phyloP scores from a whole-genome alignment of 768 basidiomycete species.

The Suillus clintonianus region DNA sequence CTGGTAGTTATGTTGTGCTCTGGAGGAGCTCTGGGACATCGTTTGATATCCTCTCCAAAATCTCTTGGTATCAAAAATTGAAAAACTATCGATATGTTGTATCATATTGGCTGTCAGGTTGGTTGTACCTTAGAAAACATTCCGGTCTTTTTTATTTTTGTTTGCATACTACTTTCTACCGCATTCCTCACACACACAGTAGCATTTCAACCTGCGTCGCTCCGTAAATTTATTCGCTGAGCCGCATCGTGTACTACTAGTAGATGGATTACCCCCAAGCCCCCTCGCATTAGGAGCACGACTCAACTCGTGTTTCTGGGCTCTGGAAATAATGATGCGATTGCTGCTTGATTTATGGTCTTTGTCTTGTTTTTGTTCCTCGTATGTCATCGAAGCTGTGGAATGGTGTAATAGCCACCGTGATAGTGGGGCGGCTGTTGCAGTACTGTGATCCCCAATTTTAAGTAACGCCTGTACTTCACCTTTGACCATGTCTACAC shows the following conservation, averaged over 20 bases:
- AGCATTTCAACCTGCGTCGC: constrained; percentile 38
- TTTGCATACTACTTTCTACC: constrained; percentile 5
- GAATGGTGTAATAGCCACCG: not conserved
- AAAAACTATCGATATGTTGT: constrained; percentile 9
- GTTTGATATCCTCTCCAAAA: constrained; percentile 44
- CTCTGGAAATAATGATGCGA: constrained; percentile 37
- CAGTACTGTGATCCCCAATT: not conserved
- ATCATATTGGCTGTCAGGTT: constrained; percentile 4
- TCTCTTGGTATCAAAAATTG: constrained; percentile 11
- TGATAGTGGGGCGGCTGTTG: not conserved
- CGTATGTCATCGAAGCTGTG: not conserved
- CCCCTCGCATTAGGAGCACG: constrained; percentile 34
- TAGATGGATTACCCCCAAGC: constrained; percentile 24
- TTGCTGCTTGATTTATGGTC: constrained; percentile 4
- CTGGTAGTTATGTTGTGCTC: constrained; percentile 79
- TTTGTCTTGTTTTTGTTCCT: not conserved
- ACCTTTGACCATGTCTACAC: constrained; percentile 27
- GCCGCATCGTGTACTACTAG: constrained; percentile 29
- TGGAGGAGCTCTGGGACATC: constrained; percentile 96
- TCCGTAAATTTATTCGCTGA: constrained; percentile 18
- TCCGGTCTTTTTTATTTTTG: constrained; percentile 9
- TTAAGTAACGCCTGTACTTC: not conserved
- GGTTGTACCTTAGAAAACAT: constrained; percentile 15
- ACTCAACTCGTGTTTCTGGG: constrained; percentile 37
- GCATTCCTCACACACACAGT: constrained; percentile 10